Base-by-base conservation (phyloP, 2,329 filamentous ascomycete species). In the Aspergillus ruber region DNA sequence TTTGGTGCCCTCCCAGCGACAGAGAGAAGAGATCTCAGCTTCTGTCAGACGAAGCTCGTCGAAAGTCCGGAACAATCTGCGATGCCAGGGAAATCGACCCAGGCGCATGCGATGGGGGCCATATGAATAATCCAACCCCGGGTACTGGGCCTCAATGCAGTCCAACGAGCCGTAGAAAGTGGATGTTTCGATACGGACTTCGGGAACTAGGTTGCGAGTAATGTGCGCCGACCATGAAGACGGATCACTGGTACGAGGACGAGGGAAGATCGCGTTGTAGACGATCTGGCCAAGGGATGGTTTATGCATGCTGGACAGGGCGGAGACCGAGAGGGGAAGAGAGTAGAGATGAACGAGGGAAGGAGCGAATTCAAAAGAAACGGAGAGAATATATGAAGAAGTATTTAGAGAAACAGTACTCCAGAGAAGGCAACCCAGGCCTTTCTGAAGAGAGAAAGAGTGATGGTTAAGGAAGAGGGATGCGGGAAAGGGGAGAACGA, bases 121-220 rank as follows among this genome's bases (percentile, higher is more conserved):
- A 57, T 80, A 74, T 42, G 78, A 77, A 64, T 85, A 85, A 70
- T 85, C 82, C 42, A 84, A 72, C 29, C 82, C 82, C 0, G 82
- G 82, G 57, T 85, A 84, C 50, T 82, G 80, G 43, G 82, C 81
- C 70, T 84, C 82, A 51, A 83, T 74, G 57, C 76, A 81, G 69
- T 83, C 80, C 41, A 83, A 72, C 36, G 77, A 74, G 57, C 82
- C 82, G 66, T 84, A 84, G 69, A 83, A 85, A 44, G 74, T 77
- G 46, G 76, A 75, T 1, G 81, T 83, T 64, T 85, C 82, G 54
- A 81, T 73, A 50, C 81, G 79, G 45, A 85, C 80, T 70, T 85
- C 82, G 32, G 79, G 79, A 18, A 84, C 79, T 38, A 85, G 74
- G 59, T 84, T 77, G 43, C 79, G 76, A 51, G 76, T 76, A 51